These are phyloP conservation scores for Dendrothele bispora DNA, from an alignment of 768 basidiomycete genomes.

Conservation along the genomic window DNA sequence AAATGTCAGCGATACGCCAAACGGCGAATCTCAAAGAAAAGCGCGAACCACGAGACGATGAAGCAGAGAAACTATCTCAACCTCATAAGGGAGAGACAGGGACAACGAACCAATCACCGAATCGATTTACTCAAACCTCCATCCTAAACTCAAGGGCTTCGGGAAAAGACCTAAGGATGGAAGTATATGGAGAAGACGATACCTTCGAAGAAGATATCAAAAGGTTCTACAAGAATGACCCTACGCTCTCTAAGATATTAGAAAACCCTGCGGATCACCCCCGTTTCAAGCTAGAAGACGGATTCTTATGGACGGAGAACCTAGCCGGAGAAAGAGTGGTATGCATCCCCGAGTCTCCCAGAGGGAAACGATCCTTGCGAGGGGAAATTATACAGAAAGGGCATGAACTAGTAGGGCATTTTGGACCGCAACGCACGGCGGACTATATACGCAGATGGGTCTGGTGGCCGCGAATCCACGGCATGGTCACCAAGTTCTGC, in stretches of 20 bases:
- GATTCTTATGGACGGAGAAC: background rate
- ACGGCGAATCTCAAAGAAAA: too few species aligned
- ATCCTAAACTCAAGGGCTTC: background rate
- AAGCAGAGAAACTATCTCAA: too few species aligned
- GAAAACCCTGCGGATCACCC: too few species aligned
- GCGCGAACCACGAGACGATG: too few species aligned
- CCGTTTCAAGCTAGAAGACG: background rate
- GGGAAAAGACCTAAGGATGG: background rate
- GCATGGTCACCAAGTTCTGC: slow-evolving; percentile 13
- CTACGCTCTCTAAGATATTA: background rate
- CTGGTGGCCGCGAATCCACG: slow-evolving; percentile 15
- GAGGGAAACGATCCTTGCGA: background rate
- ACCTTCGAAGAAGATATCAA: background rate
- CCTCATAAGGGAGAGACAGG: too few species aligned
- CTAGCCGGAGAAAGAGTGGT: background rate
- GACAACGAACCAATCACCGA: background rate
- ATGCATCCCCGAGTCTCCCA: background rate
- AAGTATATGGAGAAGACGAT: background rate
- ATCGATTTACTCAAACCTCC: background rate
- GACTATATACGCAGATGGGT: slow-evolving; percentile 23
- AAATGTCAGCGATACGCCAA: background rate
- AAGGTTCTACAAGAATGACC: background rate
- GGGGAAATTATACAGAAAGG: background rate
- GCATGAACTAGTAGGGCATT: slow-evolving; percentile 22
- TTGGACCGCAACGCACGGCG: slow-evolving; percentile 18